Evolutionary conservation across 140 eudicot species (phyloP).

Genomic region (Flaveria floridana): DNA sequence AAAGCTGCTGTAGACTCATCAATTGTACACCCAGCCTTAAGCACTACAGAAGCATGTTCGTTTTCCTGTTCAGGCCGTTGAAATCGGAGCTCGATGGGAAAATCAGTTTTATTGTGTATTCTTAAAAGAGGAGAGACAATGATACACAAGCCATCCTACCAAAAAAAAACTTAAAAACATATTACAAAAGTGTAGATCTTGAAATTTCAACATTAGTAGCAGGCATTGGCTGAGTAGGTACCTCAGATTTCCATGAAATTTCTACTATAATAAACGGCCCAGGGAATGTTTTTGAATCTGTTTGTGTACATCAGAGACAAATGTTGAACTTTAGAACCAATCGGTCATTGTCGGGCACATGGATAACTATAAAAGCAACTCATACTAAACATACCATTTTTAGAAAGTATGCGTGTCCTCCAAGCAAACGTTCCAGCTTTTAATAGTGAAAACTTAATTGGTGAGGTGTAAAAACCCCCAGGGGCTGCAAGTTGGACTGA

Average conservation of each 20-base stretch:
- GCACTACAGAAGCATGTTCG: constrained; percentile 53
- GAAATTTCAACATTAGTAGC: constrained; percentile 15
- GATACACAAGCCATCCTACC: constrained; percentile 71
- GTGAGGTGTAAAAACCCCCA: constrained; percentile 57
- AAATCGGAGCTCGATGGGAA: constrained; percentile 73
- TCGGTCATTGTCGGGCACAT: not conserved
- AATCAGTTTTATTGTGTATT: constrained; percentile 75
- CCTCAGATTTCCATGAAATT: constrained; percentile 66
- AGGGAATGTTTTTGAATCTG: constrained; percentile 77
- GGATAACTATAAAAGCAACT: constrained; percentile 5
- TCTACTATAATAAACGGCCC: constrained; percentile 81
- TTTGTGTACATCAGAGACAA: constrained; percentile 26
- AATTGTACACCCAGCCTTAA: constrained; percentile 59
- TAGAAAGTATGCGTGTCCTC: constrained; percentile 76
- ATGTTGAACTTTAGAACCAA: constrained; percentile 24
- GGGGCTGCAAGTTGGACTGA: constrained; percentile 56
- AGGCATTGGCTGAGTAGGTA: constrained; percentile 28
- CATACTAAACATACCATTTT: constrained; percentile 45
- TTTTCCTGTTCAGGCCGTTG: constrained; percentile 66
- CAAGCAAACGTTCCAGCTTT: constrained; percentile 68
- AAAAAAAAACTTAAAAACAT: not conserved
- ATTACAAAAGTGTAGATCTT: not conserved
- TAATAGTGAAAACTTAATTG: constrained; percentile 57
- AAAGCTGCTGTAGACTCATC: constrained; percentile 89
- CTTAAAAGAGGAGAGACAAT: constrained; percentile 68